Conservation (phyloP, 2,329 filamentous ascomycete genomes). For the Talaromyces sp. region DNA sequence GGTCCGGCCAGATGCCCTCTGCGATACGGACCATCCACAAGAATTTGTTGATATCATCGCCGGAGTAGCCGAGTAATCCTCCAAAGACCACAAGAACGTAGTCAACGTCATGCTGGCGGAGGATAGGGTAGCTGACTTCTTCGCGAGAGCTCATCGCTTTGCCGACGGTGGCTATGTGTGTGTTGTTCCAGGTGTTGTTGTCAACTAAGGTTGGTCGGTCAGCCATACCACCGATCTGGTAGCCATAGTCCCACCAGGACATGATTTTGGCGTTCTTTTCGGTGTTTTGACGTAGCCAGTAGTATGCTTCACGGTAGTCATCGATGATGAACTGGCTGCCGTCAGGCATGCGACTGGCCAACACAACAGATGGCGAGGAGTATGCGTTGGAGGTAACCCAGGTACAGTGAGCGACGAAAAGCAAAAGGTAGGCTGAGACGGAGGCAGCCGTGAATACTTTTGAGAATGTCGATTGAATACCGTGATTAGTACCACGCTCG, state of each 20-base stretch:
- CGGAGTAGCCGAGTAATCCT: conserved; percentile 91
- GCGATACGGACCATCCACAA: conserved; percentile 99
- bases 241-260: conserved; percentile 99
- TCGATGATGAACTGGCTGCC: conserved; percentile 98
- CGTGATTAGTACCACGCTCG: conserved; percentile 69
- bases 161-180: conserved; percentile 96
- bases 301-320: conserved; percentile 98
- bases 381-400: conserved; percentile 99
- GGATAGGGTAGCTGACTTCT: conserved; percentile 97
- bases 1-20: conserved; percentile 99
- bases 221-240: conserved; percentile 99
- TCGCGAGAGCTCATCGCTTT: conserved; percentile 98
- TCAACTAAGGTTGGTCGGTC: conserved; percentile 95
- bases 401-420: conserved; percentile 96
- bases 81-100: conserved; percentile 98
- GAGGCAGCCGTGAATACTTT: conserved; percentile 73
- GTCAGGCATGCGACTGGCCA: conserved; percentile 88
- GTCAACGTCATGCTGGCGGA: conserved; percentile 97
- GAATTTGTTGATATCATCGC: conserved; percentile 99
- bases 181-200: conserved; percentile 99
- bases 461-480: conserved; percentile 76
- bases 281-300: conserved; percentile 98
- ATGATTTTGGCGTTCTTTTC: conserved; percentile 94
- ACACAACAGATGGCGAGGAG: conserved; percentile 93
- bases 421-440: conserved; percentile 74